Evolutionary conservation across 345 rosid species (phyloP), one percentile per base, ranked within the genome.

Genomic region (Pistacia atlantica): DNA sequence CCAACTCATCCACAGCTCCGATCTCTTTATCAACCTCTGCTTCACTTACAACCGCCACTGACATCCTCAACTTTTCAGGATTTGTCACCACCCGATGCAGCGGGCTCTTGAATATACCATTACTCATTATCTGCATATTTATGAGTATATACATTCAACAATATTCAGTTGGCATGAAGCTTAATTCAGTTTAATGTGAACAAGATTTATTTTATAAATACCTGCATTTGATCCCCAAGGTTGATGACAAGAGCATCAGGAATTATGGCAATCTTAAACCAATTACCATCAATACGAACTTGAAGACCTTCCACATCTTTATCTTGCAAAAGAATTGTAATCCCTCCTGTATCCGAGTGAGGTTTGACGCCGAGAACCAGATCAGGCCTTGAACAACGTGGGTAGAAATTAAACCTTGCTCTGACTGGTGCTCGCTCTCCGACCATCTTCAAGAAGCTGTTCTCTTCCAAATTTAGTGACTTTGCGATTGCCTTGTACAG

Each of bases 221-320:
- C 85, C 86, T 83, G 84, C 75, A 82, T 79, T 80, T 86, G 87
- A 75, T 89, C 90, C 3, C 90, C 89, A 17, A 81, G 77, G 56
- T 86, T 89, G 48, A 87, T 42, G 31, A 87, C 84, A 65, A 87
- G 86, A 61, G 86, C 86, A 0, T 82, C 75, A 3, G 86, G 89
- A 49, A 83, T 71, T 64, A 81, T 72, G 0, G 91, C 89, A 78
- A 83, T 80, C 5, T 28, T 80, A 61, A 76, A 65, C 92, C 90
- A 85, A 17, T 48, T 77, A 20, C 56, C 82, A 65, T 84, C 86
- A 49, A 80, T 71, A 16, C 67, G 57, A 59, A 86, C 54, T 2
- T 86, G 88, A 38, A 86, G 84, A 25, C 89, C 91, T 80, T 84
- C 82, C 6, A 84, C 78, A 70, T 81, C 83, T 55, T 74, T 54